Evolutionary conservation across 1,284 basidiomycete genomes (phyloP), one percentile per base, ranked within the genome.

Genomic region (Puccinia horiana): DNA sequence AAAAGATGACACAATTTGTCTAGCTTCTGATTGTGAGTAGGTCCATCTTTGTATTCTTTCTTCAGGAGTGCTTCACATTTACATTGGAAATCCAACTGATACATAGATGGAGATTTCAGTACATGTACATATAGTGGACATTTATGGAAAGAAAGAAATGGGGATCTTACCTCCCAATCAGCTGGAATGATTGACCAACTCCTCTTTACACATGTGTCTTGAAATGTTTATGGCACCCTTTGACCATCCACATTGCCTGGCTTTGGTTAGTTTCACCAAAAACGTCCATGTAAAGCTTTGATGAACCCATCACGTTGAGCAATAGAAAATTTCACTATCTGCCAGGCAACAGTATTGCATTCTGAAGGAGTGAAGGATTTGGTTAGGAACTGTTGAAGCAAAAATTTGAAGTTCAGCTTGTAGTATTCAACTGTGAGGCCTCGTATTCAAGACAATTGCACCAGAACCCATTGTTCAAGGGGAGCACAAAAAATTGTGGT

Each of bases 371-470:
- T n/a, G n/a, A n/a, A n/a, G n/a, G n/a, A n/a, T n/a, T n/a, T n/a
- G n/a, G n/a, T n/a, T n/a, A n/a, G n/a, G n/a, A n/a, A n/a, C n/a
- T n/a, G n/a, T n/a, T n/a, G n/a, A n/a, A n/a, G n/a, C n/a, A n/a
- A n/a, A n/a, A n/a, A n/a, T n/a, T n/a, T n/a, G n/a, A n/a, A n/a
- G n/a, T n/a, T 5, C 6, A n/a, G 8, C 37, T 8, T 3, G 14
- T 3, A 72, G 37, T 2, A 16, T 35, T 26, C n/a, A 18, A 4
- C n/a, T n/a, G n/a, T n/a, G n/a, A n/a, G n/a, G n/a, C n/a, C n/a
- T n/a, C n/a, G n/a, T n/a, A 72, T 72, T 35, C 69, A 72, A 2
- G 69, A 9, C 12, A 72, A 40, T n/a, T 72, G 69, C 3, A 72
- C 44, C 1, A 40, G 70, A 40, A 67, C 35, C 35, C 35, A 40